A percentile compares a stretch with the other conserved stretches of the same genome.
These are phyloP conservation scores for Mayamaea pseudoterrestris DNA, from an alignment of 108 stramenopile genomes.

Conservation along the genomic window DNA sequence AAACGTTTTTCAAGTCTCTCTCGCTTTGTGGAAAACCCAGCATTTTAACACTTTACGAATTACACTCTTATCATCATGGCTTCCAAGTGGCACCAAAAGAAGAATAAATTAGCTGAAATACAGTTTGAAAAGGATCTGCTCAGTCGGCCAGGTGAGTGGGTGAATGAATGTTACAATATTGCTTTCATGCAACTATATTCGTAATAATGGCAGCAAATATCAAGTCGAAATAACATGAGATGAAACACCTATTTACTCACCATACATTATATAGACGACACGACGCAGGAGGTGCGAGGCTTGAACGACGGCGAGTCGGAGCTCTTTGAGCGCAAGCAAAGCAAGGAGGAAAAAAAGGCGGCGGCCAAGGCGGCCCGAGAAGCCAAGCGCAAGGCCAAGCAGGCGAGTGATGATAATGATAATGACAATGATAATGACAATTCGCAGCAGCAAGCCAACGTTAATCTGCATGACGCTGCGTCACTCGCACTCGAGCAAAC, in stretches of 20 bases:
- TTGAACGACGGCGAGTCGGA: conserved; percentile 77
- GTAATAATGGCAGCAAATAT: too few relatives aligned
- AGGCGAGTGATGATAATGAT: conserved; percentile 38
- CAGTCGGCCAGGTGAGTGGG: too few relatives aligned
- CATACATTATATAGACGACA: too few relatives aligned
- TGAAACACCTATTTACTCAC: conserved; percentile 5
- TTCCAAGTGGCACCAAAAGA: conserved; percentile 71
- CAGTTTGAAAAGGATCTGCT: conserved; percentile 49
- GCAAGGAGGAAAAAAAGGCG: conserved; percentile 86
- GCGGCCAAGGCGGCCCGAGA: conserved; percentile 71
- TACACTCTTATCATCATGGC: conserved; percentile 20
- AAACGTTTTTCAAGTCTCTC: too few relatives aligned
- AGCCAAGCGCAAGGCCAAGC: conserved; percentile 49
- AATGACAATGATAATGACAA: conserved; percentile 24
- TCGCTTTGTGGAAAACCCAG: too few relatives aligned
- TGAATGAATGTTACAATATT: too few relatives aligned
- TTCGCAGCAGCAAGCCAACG: conserved; percentile 7
- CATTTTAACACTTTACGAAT: too few relatives aligned
- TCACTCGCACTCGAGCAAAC: conserved; percentile 11
- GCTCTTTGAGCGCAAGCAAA: conserved; percentile 63
- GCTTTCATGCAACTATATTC: too few relatives aligned
- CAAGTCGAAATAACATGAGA: conserved; percentile 3
- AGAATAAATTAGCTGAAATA: conserved; percentile 39
- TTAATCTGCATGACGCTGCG: conserved; percentile 6
- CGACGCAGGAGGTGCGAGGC: conserved; percentile 36